Evolutionary conservation across 768 basidiomycete species (phyloP), one percentile per base, ranked within the genome.

Genomic region (Hygrocybe punicea): DNA sequence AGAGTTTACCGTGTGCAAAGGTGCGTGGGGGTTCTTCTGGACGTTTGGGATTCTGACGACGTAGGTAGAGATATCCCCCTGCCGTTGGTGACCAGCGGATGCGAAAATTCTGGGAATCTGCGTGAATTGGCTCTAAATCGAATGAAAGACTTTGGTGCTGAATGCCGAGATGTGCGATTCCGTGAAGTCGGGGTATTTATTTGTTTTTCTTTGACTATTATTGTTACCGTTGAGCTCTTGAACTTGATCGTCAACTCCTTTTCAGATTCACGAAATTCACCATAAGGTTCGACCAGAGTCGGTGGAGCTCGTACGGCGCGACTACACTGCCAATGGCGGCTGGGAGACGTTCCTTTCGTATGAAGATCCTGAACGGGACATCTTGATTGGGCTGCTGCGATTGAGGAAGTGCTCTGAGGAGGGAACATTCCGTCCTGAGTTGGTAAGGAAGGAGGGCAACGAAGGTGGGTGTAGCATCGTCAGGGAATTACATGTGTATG

Each of bases 261-360:
- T 60, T 17, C 64, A 96, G 93, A 91, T 98, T 57, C 94, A 98
- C 71, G 97, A 99, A 73, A 98, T 99, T 48, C 97, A 99, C 69
- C 88, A 97, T 77, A 95, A 96, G 75, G 92, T 98, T 46, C 85
- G 94, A 19, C 95, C 95, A 58, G 91, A 96, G 69, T 89, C 91
- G 14, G 90, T 97, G 51, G 97, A 99, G 71, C 85, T 99, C 4
- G 84, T 99, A 34, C 84, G 97, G 57, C 81, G 97, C 39, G 97
- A 99, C 69, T 99, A 99, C 71, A 77, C 89, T 3, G 97, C 97
- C 29, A 99, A 98, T 67, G 96, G 95, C 6, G 95, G 97, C 46
- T 99, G 97, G 97, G 97, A 99, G 75, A 98, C 97, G 1, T 99
- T 99, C 82, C 76, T 99, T 5, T 96, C 95, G 25, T 99, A 98